Evolutionary conservation across 2,329 filamentous ascomycete genomes (phyloP), one percentile per base, ranked within the genome.

Genomic region (Acrodontium crateriforme): DNA sequence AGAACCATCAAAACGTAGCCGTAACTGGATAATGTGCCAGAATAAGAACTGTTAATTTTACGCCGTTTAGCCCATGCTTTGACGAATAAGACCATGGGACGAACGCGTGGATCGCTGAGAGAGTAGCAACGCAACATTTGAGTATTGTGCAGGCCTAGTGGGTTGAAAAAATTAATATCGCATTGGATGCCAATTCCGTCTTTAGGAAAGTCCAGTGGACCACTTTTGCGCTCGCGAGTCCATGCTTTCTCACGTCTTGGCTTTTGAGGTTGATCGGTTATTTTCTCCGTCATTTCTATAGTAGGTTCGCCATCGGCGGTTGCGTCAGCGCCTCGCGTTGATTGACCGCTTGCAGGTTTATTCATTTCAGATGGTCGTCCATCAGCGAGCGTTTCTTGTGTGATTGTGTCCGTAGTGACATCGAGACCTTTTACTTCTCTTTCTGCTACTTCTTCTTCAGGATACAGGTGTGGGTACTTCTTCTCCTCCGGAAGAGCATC

Each of bases 1-100:
- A 93, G 60, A 4, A 91, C 74, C 84, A 94, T 92, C 20, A 93
- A 59, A 4, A 89, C 82, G 53, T 87, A 94, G 27, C 85, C 84
- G 45, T 93, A 93, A 40, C 80, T 87, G 28, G 79, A 85, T 11
- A 94, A 60, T 0, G 83, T 91, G 22, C 85, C 84, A 19, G 76
- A 75, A 48, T 91, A 91, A 2, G 81, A 74, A 22, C 76, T 81
- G 54, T 93, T 93, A 56, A 93, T 85, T 37, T 74, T 78, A 25
- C 85, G 74, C 16, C 67, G 65, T 52, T 89, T 91, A 15, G 83
- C 82, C 84, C 85, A 94, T 37, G 82, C 70, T 54, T 94, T 94
- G 48, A 94, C 63, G 48, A 93, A 92, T 6, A 91, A 58, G 1
- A 91, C 73, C 58, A 93, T 70, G 2, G 74, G 71, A 13, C 72